Conservation (phyloP, 1,284 basidiomycete genomes). For the Rhizopogon parksii region DNA sequence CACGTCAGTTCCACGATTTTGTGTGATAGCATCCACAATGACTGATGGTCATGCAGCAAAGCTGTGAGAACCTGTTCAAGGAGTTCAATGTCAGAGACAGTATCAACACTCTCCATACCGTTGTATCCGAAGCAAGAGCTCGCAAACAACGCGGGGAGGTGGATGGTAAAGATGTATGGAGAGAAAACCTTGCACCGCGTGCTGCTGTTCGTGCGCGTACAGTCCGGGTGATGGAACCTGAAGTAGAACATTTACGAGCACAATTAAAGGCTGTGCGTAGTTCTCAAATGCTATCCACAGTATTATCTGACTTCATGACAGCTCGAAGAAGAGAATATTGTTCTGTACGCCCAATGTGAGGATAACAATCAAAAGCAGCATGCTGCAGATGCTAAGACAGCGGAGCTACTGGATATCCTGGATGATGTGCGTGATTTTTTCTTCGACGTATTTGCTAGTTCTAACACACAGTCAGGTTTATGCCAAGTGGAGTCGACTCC, state of each 20-base stretch:
- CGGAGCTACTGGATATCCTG: slow-evolving; percentile 46
- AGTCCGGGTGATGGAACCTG: slow-evolving; percentile 50
- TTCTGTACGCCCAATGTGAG: slow-evolving; percentile 42
- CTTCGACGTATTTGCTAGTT: background rate
- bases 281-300: background rate
- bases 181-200: slow-evolving; percentile 50
- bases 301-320: slow-evolving; percentile 18
- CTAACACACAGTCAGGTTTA: slow-evolving; percentile 36
- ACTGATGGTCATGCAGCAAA: slow-evolving; percentile 12
- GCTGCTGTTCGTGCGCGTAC: slow-evolving; percentile 56
- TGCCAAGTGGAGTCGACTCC: slow-evolving; percentile 47
- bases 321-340: slow-evolving; percentile 50
- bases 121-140: slow-evolving; percentile 65
- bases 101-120: slow-evolving; percentile 60
- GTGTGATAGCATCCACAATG: background rate
- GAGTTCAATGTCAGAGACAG: slow-evolving; percentile 60
- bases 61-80: slow-evolving; percentile 51
- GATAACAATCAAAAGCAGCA: slow-evolving; percentile 40
- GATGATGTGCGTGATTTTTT: slow-evolving; percentile 38
- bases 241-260: slow-evolving; percentile 44
- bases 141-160: slow-evolving; percentile 43
- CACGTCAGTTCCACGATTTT: slow-evolving; percentile 34
- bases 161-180: slow-evolving; percentile 52
- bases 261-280: slow-evolving; percentile 43
- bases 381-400: slow-evolving; percentile 39